Percentiles rank a stretch among this genome's conserved stretches.
These are phyloP conservation scores for Phaffia tasmanica DNA, from an alignment of 768 basidiomycete species.

Conservation along the genomic window DNA sequence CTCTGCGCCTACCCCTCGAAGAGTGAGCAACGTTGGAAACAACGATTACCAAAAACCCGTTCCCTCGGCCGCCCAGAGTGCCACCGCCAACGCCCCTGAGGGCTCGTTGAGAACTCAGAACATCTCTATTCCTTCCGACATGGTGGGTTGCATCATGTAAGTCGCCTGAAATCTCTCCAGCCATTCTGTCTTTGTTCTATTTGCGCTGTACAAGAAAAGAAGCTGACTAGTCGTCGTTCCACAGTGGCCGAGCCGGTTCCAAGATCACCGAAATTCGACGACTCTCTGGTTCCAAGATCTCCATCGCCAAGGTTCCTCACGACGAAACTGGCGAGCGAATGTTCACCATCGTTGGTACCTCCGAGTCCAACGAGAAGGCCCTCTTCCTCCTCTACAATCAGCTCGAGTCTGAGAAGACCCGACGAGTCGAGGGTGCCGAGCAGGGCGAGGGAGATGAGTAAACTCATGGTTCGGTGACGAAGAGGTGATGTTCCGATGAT, in stretches of 20 bases:
- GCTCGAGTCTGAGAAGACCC: slow-evolving; percentile 61
- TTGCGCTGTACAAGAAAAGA: neutral
- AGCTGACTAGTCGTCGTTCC: slow-evolving; percentile 42
- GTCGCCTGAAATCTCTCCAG: slow-evolving; percentile 3
- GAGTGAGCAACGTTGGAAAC: neutral
- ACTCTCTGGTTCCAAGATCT: slow-evolving; percentile 93
- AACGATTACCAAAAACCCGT: slow-evolving; percentile 33
- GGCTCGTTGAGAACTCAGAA: slow-evolving; percentile 88
- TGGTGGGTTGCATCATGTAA: slow-evolving; percentile 59
- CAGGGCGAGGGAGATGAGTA: slow-evolving; percentile 15
- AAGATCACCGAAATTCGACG: slow-evolving; percentile 99
- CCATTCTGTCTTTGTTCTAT: neutral
- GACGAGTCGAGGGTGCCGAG: slow-evolving; percentile 28
- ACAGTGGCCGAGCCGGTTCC: slow-evolving; percentile 89
- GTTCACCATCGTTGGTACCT: slow-evolving; percentile 94
- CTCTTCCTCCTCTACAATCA: slow-evolving; percentile 86
- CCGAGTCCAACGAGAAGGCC: slow-evolving; percentile 64
- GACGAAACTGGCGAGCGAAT: slow-evolving; percentile 98
- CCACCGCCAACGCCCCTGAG: slow-evolving; percentile 23
- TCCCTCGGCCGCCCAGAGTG: slow-evolving; percentile 34
- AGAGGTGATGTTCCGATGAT: too few relatives aligned
- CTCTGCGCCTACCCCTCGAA: slow-evolving; percentile 9
- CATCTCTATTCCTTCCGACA: slow-evolving; percentile 97
- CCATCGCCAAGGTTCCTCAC: slow-evolving; percentile 97
- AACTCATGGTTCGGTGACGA: too few relatives aligned